phyloP scores from a whole-genome alignment of 768 basidiomycete species.

The Panellus pusillus region DNA sequence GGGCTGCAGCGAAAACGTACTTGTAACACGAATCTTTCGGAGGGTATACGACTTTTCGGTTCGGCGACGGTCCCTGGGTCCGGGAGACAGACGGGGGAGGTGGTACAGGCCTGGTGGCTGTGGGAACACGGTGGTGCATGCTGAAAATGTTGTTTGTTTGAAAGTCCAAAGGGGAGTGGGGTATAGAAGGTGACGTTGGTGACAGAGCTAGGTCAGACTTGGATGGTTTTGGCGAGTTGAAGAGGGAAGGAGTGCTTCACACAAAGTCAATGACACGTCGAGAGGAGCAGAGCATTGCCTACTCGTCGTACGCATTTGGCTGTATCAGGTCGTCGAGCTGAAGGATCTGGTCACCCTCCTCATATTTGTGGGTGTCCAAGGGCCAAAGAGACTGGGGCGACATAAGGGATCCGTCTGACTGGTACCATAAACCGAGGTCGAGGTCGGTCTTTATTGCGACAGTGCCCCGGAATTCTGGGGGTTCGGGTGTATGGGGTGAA shows the following conservation, averaged over 20 bases:
- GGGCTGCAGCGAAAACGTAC: slow-evolving; percentile 33
- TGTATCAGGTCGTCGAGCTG: slow-evolving; percentile 73
- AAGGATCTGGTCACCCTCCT: slow-evolving; percentile 58
- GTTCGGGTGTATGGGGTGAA: slow-evolving; percentile 70
- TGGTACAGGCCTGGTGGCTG: slow-evolving; percentile 60
- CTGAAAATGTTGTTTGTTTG: slow-evolving; percentile 32
- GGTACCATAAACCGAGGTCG: slow-evolving; percentile 59
- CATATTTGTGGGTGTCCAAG: slow-evolving; percentile 39
- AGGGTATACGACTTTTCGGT: slow-evolving; percentile 66
- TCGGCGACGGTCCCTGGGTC: slow-evolving; percentile 50
- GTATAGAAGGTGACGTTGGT: slow-evolving; percentile 19
- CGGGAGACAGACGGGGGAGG: slow-evolving; percentile 63
- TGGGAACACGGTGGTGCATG: slow-evolving; percentile 40
- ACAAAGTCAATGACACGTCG: slow-evolving; percentile 15
- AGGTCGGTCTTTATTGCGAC: slow-evolving; percentile 49
- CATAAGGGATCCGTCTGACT: slow-evolving; percentile 43
- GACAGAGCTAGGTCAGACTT: slow-evolving; percentile 29
- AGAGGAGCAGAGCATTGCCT: slow-evolving; percentile 26
- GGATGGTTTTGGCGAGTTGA: slow-evolving; percentile 32
- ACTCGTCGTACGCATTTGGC: slow-evolving; percentile 78
- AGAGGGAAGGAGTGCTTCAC: slow-evolving; percentile 36
- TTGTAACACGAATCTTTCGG: slow-evolving; percentile 76
- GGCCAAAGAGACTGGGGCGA: slow-evolving; percentile 45
- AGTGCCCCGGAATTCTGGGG: slow-evolving; percentile 53
- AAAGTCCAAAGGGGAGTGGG: slow-evolving; percentile 28